A percentile compares a stretch with the other conserved stretches of the same genome.
These are phyloP conservation scores for Podila epigama DNA, from an alignment of 192 early-diverging fungal genomes.

Conservation along the genomic window DNA sequence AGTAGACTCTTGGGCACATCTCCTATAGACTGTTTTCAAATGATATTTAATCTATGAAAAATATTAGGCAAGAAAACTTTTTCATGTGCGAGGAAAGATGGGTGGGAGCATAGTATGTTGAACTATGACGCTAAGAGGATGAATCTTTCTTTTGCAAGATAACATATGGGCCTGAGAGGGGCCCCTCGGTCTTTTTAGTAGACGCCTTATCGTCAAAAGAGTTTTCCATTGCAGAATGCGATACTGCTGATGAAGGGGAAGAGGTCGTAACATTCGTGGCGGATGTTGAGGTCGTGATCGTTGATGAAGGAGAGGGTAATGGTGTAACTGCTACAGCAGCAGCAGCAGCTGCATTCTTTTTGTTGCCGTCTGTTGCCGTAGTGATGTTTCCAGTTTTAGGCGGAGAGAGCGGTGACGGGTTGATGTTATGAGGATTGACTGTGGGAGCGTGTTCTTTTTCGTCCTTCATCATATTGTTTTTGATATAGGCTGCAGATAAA, in stretches of 20 bases:
- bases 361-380: too few species aligned
- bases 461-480: conserved; percentile 50
- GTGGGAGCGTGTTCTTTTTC: conserved; percentile 11
- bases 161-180: conserved; percentile 27
- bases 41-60: too few species aligned
- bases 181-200: not conserved
- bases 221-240: not conserved
- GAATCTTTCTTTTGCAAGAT: conserved; percentile 24
- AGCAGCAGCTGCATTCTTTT: too few species aligned
- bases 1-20: too few species aligned
- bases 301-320: not conserved
- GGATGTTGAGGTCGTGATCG: too few species aligned
- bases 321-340: not conserved
- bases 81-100: too few species aligned
- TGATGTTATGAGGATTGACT: not conserved
- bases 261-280: too few species aligned
- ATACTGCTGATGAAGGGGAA: not conserved
- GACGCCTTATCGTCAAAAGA: not conserved
- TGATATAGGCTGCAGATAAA: conserved; percentile 40
- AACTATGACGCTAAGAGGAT: too few species aligned
- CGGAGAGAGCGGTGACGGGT: not conserved
- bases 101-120: too few species aligned
- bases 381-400: too few species aligned
- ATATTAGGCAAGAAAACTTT: too few species aligned
- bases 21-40: too few species aligned